phyloP scores from a whole-genome alignment of 148 eudicot genomes.

The Simmondsia chinensis region DNA sequence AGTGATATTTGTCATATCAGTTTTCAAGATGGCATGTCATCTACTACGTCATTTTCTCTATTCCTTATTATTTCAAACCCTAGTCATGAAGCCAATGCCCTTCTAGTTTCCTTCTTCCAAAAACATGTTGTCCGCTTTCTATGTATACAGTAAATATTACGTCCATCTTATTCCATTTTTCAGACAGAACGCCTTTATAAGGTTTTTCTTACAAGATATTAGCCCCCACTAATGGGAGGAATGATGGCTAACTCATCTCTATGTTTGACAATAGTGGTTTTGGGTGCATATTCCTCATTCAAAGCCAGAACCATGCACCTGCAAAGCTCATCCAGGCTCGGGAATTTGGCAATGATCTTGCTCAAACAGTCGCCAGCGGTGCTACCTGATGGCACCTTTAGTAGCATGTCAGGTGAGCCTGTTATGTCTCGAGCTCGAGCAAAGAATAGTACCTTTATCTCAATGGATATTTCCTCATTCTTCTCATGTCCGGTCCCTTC shows the following conservation, averaged over 20 bases:
- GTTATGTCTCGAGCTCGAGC: slow-evolving; percentile 93
- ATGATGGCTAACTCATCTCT: slow-evolving; percentile 88
- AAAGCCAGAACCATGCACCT: slow-evolving; percentile 80
- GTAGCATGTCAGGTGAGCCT: slow-evolving; percentile 47
- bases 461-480: slow-evolving; percentile 17
- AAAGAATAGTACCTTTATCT: slow-evolving; percentile 77
- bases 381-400: slow-evolving; percentile 64
- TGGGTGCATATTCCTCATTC: slow-evolving; percentile 78
- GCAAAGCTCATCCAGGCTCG: slow-evolving; percentile 60
- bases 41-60: too few relatives aligned
- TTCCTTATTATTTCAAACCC: too few relatives aligned
- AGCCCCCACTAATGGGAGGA: slow-evolving; percentile 95
- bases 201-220: slow-evolving; percentile 8
- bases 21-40: too few relatives aligned
- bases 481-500: slow-evolving; percentile 5
- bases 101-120: too few relatives aligned
- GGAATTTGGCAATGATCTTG: slow-evolving; percentile 45
- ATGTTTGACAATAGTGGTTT: slow-evolving; percentile 46
- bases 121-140: too few relatives aligned
- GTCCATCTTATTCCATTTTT: too few relatives aligned
- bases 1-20: too few relatives aligned
- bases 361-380: slow-evolving; percentile 71
- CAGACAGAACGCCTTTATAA: neutral
- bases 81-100: too few relatives aligned
- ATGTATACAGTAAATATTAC: too few relatives aligned